Base-by-base conservation (phyloP, 176 grass and related monocot species). In the Poa pratensis region DNA sequence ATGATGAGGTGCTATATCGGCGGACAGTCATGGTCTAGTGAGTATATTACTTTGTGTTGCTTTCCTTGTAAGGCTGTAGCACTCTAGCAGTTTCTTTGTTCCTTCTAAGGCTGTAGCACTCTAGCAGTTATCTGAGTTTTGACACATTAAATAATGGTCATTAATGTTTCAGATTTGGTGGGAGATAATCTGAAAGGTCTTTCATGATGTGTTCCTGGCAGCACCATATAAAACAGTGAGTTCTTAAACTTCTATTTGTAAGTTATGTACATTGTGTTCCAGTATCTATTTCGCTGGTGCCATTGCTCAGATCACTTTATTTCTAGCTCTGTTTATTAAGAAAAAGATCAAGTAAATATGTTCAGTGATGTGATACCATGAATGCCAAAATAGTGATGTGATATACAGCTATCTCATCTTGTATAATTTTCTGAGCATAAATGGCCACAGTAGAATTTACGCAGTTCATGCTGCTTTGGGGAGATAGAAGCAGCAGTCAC, bases 1-100 rank as follows among this genome's bases (percentile, higher is more conserved):
- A 95, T 54, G 91, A 95, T 58, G 96, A 98, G 78, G 86, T 98
- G 81, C 88, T 98, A 35, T 98, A 95, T 81, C 91, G 93, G 78
- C 72, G 96, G 70, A 98, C 93, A 5, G 89, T 98, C 58, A 93
- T 94, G 77, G 73, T 98, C 57, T 98, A 91, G 93, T 89, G 78
- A 90, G 89, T 93, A 53, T 45, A 46, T 45, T 73, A 3, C 85
- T 89, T 40, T 39, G 8, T 86, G 22, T n/a, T 87, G 53, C 5
- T 81, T 67, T 84, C 52, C 2, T 84, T 69, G 67, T 26, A 72
- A 32, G n/a, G 5, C 12, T 59, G 10, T 51, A 61, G 30, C 17
- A 34, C 5, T 54, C 12, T 55, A 79, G 1, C 26, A 75, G 2
- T 58, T 80, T 74, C 11, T 66, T 3, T 72, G 12, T 14, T 51